Evolutionary conservation across 108 stramenopile species (phyloP).

Genomic region (Chaetoceros tenuissimus): DNA sequence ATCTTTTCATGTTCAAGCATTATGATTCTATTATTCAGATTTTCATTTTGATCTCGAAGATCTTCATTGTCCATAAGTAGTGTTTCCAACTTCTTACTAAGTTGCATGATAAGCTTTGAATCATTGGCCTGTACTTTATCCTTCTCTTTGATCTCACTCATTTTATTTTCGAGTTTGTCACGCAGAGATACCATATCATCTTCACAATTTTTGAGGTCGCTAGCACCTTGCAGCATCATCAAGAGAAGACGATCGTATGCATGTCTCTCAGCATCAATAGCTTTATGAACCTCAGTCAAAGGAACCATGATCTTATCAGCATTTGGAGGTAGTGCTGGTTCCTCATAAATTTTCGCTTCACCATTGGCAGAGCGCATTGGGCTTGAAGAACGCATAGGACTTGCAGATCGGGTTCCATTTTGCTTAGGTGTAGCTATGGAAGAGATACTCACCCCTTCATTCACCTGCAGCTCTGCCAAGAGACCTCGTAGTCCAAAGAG

Average conservation of each 20-base stretch:
- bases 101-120: constrained; percentile 87
- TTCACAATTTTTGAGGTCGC: constrained; percentile 86
- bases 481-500: constrained; percentile 65
- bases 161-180: constrained; percentile 50
- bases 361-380: constrained; percentile 22
- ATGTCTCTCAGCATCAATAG: constrained; percentile 76
- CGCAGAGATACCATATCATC: constrained; percentile 67
- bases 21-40: constrained; percentile 72
- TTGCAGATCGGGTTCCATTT: constrained; percentile 5
- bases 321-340: constrained; percentile 17
- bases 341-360: constrained; percentile 31
- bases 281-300: constrained; percentile 71
- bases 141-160: constrained; percentile 67
- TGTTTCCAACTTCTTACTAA: constrained; percentile 88
- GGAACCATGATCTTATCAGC: constrained; percentile 69
- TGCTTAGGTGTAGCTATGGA: constrained; percentile 36
- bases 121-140: constrained; percentile 86
- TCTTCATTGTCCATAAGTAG: constrained; percentile 90
- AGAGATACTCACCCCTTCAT: constrained; percentile 82
- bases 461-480: constrained; percentile 79
- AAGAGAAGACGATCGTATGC: constrained; percentile 80
- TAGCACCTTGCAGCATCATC: constrained; percentile 68
- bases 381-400: constrained; percentile 18
- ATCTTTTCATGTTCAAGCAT: constrained; percentile 77
- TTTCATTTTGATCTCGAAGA: constrained; percentile 81